Percentiles rank a stretch among this genome's conserved stretches.
phyloP scores from a whole-genome alignment of 768 basidiomycete species.

The Tylopilus plumbeoviolaceoides region DNA sequence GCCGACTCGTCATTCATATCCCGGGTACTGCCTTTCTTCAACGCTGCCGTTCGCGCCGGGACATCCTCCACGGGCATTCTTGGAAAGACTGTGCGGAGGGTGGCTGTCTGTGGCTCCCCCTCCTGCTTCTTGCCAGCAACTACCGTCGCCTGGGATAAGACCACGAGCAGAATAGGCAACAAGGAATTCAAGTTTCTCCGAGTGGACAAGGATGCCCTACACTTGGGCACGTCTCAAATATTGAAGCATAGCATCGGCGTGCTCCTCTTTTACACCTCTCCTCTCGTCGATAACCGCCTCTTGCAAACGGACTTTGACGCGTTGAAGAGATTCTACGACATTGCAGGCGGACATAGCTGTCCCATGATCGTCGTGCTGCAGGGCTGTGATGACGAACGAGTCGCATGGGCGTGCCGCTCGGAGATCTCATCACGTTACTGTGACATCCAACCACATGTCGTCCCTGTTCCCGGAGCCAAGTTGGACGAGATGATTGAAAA shows the following conservation, averaged over 20 bases:
- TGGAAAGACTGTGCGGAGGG: no score
- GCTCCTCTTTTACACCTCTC: no score
- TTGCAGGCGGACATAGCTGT: not conserved
- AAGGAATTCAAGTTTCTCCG: not conserved
- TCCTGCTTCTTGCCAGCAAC: not conserved
- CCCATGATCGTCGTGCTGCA: constrained; percentile 3
- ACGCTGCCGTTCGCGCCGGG: no score
- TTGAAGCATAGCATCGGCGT: no score
- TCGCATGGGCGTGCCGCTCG: not conserved
- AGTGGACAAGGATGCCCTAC: not conserved
- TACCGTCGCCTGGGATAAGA: not conserved
- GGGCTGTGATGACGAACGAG: not conserved
- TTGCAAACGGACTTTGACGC: no score
- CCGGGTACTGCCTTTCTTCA: not conserved
- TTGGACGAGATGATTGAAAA: not conserved
- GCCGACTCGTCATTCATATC: not conserved
- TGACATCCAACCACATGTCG: not conserved
- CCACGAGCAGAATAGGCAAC: not conserved
- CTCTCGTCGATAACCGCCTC: no score
- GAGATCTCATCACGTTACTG: not conserved
- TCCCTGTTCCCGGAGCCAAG: not conserved
- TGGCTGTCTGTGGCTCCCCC: not conserved
- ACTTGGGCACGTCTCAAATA: no score
- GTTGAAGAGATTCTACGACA: no score
- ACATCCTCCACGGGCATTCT: no score